Percentiles rank a stretch among this genome's conserved stretches.
Evolutionary conservation across 345 rosid genomes (phyloP).

Genomic region (Brassica juncea): DNA sequence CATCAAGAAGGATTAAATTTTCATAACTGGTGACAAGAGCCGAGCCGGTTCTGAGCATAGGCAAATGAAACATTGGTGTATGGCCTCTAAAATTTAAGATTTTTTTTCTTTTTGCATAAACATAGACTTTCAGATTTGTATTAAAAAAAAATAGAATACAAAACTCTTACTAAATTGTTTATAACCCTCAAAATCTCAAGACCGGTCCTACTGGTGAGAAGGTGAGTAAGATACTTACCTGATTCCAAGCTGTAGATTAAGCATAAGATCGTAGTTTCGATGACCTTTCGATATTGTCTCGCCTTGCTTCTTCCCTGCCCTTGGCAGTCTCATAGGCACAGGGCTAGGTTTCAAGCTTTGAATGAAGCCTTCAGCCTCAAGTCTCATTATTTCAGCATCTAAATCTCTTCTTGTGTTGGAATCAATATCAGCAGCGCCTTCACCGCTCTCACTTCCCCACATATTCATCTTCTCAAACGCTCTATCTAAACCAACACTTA

Average conservation of each 20-base stretch:
- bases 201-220: background rate
- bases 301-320: constrained; percentile 68
- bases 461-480: constrained; percentile 68
- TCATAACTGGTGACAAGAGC: background rate
- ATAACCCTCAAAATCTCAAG: too few species aligned
- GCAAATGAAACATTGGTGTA: too few species aligned
- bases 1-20: background rate
- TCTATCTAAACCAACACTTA: constrained; percentile 74
- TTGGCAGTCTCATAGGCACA: constrained; percentile 63
- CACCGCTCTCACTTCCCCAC: constrained; percentile 58
- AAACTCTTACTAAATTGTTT: too few species aligned
- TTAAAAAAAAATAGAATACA: too few species aligned
- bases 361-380: constrained; percentile 44
- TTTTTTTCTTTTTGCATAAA: too few species aligned
- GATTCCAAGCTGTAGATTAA: constrained; percentile 81
- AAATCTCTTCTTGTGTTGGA: constrained; percentile 39
- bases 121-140: too few species aligned
- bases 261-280: constrained; percentile 92
- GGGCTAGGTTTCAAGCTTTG: constrained; percentile 35
- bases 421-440: constrained; percentile 40
- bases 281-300: constrained; percentile 88
- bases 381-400: constrained; percentile 51
- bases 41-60: too few species aligned
- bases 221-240: constrained; percentile 36
- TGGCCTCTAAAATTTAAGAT: too few species aligned